These are phyloP conservation scores for Cucumis sativus DNA, from an alignment of 306 rosid species.

Conservation along the genomic window DNA sequence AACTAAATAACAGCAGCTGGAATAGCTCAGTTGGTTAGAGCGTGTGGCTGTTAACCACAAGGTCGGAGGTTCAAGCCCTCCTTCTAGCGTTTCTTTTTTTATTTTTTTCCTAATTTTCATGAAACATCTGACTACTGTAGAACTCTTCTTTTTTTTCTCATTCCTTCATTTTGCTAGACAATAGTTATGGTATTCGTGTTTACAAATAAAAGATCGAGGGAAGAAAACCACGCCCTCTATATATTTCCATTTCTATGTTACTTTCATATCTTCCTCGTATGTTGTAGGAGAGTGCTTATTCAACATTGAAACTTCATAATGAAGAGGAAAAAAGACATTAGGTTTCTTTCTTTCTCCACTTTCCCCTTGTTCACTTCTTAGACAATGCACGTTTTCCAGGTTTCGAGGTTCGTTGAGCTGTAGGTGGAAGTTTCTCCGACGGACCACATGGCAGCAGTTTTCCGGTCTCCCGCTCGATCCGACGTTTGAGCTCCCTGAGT, in stretches of 20 bases:
- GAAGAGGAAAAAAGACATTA: background rate
- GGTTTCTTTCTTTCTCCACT: background rate
- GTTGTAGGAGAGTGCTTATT: background rate
- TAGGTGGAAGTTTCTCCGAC: slow-evolving; percentile 74
- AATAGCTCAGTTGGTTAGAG: slow-evolving; percentile 8
- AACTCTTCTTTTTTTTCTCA: background rate
- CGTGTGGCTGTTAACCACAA: background rate
- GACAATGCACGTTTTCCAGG: background rate
- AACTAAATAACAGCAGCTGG: background rate
- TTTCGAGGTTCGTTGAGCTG: slow-evolving; percentile 43
- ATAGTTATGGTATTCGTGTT: background rate
- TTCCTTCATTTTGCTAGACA: background rate
- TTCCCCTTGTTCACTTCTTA: background rate
- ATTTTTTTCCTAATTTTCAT: background rate
- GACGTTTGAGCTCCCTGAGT: slow-evolving; percentile 69
- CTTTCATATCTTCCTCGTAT: background rate
- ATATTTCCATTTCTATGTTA: background rate
- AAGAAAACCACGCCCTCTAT: background rate
- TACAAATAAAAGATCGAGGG: background rate
- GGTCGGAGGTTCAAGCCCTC: background rate
- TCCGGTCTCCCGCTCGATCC: slow-evolving; percentile 57
- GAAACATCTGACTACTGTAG: background rate
- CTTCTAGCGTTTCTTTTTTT: background rate
- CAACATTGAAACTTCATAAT: background rate
- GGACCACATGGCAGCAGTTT: slow-evolving; percentile 64